phyloP scores from a whole-genome alignment of 441 rosid species.

The Adansonia grandidieri region DNA sequence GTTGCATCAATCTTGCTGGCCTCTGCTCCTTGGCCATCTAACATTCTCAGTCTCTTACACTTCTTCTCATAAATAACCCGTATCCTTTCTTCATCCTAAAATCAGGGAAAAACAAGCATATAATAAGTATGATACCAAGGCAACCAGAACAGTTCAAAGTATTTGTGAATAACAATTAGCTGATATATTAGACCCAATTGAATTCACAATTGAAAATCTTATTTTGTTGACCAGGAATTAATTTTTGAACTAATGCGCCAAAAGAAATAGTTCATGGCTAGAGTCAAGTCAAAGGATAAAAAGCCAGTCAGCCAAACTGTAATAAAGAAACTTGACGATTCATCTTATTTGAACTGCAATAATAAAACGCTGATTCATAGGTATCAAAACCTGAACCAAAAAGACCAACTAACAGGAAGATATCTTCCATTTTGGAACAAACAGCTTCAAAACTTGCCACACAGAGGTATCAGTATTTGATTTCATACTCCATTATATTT shows the following conservation, averaged over 20 bases:
- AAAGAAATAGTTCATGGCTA: not conserved
- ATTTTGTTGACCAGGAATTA: not conserved
- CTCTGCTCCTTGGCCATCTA: conserved; percentile 82
- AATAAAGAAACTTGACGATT: not conserved
- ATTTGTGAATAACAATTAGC: conserved; percentile 3
- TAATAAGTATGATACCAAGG: conserved; percentile 28
- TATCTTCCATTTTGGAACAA: not conserved
- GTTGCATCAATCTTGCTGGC: conserved; percentile 76
- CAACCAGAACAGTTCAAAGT: conserved; percentile 20
- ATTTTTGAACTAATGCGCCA: not conserved
- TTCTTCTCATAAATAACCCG: conserved; percentile 72
- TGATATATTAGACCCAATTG: conserved; percentile 13
- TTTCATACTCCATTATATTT: not conserved
- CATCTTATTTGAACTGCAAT: not conserved
- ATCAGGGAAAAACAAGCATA: conserved; percentile 35
- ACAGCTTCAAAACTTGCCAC: not conserved
- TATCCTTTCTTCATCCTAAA: conserved; percentile 85
- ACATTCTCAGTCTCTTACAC: conserved; percentile 59
- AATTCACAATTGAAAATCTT: not conserved
- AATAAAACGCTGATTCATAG: not conserved
- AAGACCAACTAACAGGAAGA: not conserved
- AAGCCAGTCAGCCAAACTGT: not conserved
- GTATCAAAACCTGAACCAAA: not conserved
- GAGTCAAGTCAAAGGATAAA: not conserved
- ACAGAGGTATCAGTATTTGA: not conserved